Base-by-base conservation (phyloP, 2,329 filamentous ascomycete species). In the Zarea fungicola region DNA sequence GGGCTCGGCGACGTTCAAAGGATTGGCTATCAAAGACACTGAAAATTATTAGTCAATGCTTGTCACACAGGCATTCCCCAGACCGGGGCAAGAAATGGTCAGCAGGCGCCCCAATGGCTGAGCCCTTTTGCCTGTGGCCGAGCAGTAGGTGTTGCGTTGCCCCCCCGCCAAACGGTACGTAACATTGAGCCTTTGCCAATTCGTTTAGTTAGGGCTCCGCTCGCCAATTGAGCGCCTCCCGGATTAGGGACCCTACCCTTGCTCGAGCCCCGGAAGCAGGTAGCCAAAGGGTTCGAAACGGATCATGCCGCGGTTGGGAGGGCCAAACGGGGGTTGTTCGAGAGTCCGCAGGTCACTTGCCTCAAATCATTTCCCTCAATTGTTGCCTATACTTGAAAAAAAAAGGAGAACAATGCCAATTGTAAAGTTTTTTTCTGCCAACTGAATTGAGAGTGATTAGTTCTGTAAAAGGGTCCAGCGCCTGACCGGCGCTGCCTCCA, bases 161-260 rank as follows among this genome's bases (percentile, higher is more conserved):
- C 13, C 26, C 26, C 7, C 7, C 7, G 26, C 26, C 26, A 28
- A 26, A 46, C 34, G 43, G 43, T 19, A 47, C 43, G 43, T 47
- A 47, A 39, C 43, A 47, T 47, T n/a, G n/a, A n/a, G n/a, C n/a
- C n/a, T n/a, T n/a, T n/a, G n/a, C 34, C n/a, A 35, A 31, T 36
- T 47, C 35, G 43, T 47, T 39, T 35, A 5, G 16, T 37, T 8
- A 9, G 18, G 19, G 13, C 42, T 16, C 32, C 32, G 42, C 23
- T 34, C 32, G 35, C 43, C 26, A 47, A 47, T 39, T 26, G 43
- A n/a, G 43, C 43, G 43, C 14, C 25, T 47, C 43, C 43, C 43
- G 43, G 39, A 47, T 39, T 31, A 23, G 43, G n/a, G 25, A 40
- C 25, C 35, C 43, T 39, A 26, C 35, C 26, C 13, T 13, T 7